Evolutionary conservation across 2,329 filamentous ascomycete genomes (phyloP), one percentile per base, ranked within the genome.

Genomic region (Diaporthe destruens): DNA sequence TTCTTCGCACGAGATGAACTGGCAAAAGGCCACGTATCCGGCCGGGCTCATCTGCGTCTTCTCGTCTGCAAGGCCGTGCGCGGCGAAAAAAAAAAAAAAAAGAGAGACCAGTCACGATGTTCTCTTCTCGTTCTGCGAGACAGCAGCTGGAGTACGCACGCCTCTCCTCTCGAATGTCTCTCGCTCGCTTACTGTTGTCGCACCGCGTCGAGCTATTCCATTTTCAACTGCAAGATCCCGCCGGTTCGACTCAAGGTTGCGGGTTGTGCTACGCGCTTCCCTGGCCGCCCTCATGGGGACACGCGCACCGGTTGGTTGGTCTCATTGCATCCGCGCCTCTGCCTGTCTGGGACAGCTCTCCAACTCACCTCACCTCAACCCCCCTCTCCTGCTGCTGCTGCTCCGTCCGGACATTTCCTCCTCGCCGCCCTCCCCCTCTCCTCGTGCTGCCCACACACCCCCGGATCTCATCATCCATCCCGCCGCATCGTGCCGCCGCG

Each of bases 101-200:
- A 29, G 29, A 44, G 55, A 39, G 44, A 66, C 8, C 7, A 23
- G 23, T 69, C 67, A 61, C 34, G 44, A 54, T 69, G 67, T 69
- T 39, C 54, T 39, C 6, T 23, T 12, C 47, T 49, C 39, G 39
- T 20, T 32, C 67, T n/a, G 56, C 67, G 39, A 49, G 54, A 59
- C 54, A 69, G 25, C 55, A 34, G 23, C 16, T 39, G 67, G 32
- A 53, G 47, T 25, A 51, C 67, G 55, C 67, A 55, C 44, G 44
- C 54, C 55, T 69, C 42, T 32, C 16, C 20, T 54, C 20, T 44
- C 18, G 25, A 55, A 32, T 71, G 54, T 69, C 69, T 72, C 66
- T 72, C 72, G 72, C 72, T 74, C 72, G 72, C 72, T 74, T 74
- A 72, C 61, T n/a, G 32, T 36, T 16, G 69, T 74, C 47, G 39